phyloP scores from a whole-genome alignment of 1,284 basidiomycete genomes.

The Cryptococcus sp. region DNA sequence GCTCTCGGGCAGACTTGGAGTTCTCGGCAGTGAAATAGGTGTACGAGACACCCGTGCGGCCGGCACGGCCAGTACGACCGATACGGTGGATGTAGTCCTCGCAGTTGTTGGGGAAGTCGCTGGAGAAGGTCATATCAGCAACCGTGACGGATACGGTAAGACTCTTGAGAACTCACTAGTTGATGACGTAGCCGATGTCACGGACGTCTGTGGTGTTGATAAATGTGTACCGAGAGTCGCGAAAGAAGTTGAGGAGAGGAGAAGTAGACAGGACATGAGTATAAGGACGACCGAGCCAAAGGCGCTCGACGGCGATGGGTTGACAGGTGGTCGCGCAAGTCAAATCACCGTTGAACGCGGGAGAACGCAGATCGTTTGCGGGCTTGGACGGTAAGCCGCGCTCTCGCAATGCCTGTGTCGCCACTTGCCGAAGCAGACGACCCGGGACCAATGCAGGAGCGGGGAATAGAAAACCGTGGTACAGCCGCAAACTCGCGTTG shows the following conservation, averaged over 20 bases:
- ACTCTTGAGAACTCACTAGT: constrained; percentile 25
- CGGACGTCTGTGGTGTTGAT: constrained; percentile 43
- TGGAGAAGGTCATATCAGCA: constrained; percentile 56
- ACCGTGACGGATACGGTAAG: background rate
- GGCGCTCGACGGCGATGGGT: constrained; percentile 12
- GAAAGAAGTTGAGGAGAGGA: constrained; percentile 11
- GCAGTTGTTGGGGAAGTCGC: constrained; percentile 82
- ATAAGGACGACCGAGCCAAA: constrained; percentile 2
- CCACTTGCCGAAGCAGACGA: too few species aligned
- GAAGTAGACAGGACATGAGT: constrained; percentile 14
- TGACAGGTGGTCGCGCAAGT: constrained; percentile 6
- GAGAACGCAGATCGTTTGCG: constrained; percentile 15
- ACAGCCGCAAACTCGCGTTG: constrained; percentile 13
- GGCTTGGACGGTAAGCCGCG: background rate
- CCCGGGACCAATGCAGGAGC: background rate
- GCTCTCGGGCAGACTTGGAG: constrained; percentile 87
- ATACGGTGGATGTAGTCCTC: constrained; percentile 58
- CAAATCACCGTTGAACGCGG: constrained; percentile 21
- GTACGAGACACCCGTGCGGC: constrained; percentile 66
- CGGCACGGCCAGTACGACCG: constrained; percentile 59
- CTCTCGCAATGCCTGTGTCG: too few species aligned
- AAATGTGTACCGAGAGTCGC: constrained; percentile 10
- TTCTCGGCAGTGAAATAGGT: constrained; percentile 97
- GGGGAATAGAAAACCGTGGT: background rate
- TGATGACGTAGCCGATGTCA: constrained; percentile 43